A percentile compares a stretch with the other conserved stretches of the same genome.
These are phyloP conservation scores for Veloporphyrellus conicus DNA, from an alignment of 1,284 basidiomycete genomes.

Conservation along the genomic window DNA sequence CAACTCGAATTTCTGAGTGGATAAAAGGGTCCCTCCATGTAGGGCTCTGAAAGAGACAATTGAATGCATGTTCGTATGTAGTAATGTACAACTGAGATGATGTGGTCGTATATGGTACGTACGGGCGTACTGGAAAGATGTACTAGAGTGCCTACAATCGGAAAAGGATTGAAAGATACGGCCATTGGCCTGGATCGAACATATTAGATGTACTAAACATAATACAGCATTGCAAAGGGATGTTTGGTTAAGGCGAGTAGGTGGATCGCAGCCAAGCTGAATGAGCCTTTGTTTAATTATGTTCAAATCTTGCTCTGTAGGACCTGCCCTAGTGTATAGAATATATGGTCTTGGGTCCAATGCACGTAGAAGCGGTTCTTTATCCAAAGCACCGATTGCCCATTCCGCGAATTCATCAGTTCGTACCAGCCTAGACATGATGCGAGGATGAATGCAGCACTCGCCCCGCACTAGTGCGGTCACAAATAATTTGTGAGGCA, in stretches of 20 bases:
- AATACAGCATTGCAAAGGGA: neutral
- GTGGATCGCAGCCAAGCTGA: conserved; percentile 6
- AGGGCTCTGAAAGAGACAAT: too few species aligned
- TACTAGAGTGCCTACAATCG: too few species aligned
- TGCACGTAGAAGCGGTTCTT: neutral
- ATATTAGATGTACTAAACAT: too few species aligned
- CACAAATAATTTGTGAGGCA: conserved; percentile 5
- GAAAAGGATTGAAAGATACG: too few species aligned
- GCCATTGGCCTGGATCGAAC: too few species aligned
- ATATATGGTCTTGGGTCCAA: neutral
- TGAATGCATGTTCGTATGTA: too few species aligned
- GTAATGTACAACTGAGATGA: too few species aligned
- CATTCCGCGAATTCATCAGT: conserved; percentile 15
- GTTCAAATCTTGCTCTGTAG: neutral
- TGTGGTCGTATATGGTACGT: too few species aligned
- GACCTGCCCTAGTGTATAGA: too few species aligned
- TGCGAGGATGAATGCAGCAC: rapidly evolving
- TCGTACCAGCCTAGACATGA: conserved; percentile 4
- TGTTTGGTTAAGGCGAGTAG: neutral
- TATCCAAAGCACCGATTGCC: neutral
- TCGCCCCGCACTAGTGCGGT: neutral
- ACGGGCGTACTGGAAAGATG: too few species aligned
- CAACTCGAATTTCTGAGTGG: too few species aligned
- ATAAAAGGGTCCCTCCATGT: too few species aligned
- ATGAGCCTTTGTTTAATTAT: conserved; percentile 4